phyloP scores from a whole-genome alignment of 2,329 filamentous ascomycete species.

The Zymoseptoria pseudotritici region DNA sequence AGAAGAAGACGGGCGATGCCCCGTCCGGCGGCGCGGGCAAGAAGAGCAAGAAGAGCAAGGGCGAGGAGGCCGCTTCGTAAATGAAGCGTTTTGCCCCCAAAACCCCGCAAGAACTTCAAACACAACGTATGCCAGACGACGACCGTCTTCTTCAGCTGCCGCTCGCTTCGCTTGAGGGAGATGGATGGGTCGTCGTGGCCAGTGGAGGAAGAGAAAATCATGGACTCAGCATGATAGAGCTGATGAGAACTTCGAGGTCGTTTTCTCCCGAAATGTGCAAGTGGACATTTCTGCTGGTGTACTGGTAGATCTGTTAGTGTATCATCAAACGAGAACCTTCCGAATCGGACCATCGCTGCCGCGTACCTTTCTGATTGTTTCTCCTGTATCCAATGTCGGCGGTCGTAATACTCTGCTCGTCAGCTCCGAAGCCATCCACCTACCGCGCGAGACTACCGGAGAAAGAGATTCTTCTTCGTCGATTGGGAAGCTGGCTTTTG shows the following conservation, averaged over 20 bases:
- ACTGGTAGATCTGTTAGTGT: neutral
- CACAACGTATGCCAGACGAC: neutral
- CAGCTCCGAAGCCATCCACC: no score
- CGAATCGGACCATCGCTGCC: neutral
- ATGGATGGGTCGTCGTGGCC: neutral
- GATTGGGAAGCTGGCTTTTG: no score
- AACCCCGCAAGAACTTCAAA: neutral
- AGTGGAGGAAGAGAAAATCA: neutral
- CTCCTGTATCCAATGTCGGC: neutral
- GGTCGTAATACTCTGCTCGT: neutral
- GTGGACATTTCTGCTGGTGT: neutral
- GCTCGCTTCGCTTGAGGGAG: slow-evolving; percentile 9
- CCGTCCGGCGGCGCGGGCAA: slow-evolving; percentile 48
- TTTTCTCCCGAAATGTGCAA: slow-evolving; percentile 1
- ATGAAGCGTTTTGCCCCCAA: neutral
- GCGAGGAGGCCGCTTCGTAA: slow-evolving; percentile 23
- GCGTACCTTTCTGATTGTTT: neutral
- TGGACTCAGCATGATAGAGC: neutral
- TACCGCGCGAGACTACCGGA: no score
- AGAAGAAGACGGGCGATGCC: slow-evolving; percentile 60
- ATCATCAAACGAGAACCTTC: neutral
- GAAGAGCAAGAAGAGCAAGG: slow-evolving; percentile 50
- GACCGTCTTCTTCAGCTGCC: slow-evolving; percentile 4
- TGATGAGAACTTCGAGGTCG: neutral
- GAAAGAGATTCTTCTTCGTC: no score